A percentile compares a stretch with the other conserved stretches of the same genome.
Evolutionary conservation across 345 rosid genomes (phyloP).

Genomic region (Citropsis articulata): DNA sequence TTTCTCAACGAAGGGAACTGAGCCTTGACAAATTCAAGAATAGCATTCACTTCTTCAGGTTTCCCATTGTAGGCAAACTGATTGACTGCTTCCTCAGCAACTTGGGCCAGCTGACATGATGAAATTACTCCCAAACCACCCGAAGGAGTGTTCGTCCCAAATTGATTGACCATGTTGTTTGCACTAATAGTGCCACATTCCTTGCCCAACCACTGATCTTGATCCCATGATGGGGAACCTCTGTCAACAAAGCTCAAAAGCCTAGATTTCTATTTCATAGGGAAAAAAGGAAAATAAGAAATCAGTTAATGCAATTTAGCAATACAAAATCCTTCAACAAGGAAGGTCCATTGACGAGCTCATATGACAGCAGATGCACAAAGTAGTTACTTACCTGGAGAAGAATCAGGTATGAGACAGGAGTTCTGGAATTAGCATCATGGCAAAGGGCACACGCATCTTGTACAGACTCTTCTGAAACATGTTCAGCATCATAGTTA

Average conservation of each 20-base stretch:
- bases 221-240: constrained; percentile 74
- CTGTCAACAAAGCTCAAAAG: constrained; percentile 71
- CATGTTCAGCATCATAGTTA: constrained; percentile 36
- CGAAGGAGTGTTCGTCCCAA: constrained; percentile 29
- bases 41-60: constrained; percentile 40
- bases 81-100: constrained; percentile 45
- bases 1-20: constrained; percentile 45
- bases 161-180: constrained; percentile 33
- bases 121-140: constrained; percentile 33
- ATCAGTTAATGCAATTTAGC: constrained; percentile 9
- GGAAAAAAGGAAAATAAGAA: constrained; percentile 10
- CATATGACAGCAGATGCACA: constrained; percentile 13
- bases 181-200: constrained; percentile 23
- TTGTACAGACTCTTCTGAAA: constrained; percentile 40
- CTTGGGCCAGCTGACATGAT: constrained; percentile 39
- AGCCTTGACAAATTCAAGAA: constrained; percentile 56
- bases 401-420: constrained; percentile 79
- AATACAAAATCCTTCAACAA: neutral
- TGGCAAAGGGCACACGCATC: constrained; percentile 91
- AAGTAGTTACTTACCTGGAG: constrained; percentile 66
- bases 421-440: constrained; percentile 65
- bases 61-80: constrained; percentile 40
- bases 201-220: constrained; percentile 35
- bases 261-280: constrained; percentile 75
- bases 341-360: neutral